Conservation (phyloP, 371 early-diverging fungal genomes). For the Nematocida displodere region DNA sequence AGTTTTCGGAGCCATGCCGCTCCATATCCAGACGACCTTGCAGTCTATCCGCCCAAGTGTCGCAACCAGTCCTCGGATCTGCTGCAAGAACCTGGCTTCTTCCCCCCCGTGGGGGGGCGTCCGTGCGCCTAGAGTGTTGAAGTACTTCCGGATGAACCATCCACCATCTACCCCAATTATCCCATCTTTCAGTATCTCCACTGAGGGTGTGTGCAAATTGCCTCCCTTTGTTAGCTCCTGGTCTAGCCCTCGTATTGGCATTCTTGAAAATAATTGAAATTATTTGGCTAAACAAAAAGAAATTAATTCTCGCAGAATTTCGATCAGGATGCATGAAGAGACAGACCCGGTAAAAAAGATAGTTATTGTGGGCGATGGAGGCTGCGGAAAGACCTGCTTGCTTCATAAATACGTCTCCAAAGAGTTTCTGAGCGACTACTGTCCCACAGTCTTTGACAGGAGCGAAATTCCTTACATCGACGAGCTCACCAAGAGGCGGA, state of each 20-base stretch:
- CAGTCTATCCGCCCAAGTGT: slow-evolving; percentile 9
- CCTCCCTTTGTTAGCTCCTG: slow-evolving; percentile 29
- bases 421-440: slow-evolving; percentile 85
- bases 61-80: background rate
- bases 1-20: slow-evolving; percentile 52
- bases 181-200: slow-evolving; percentile 47
- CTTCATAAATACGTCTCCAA: slow-evolving; percentile 87
- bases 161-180: slow-evolving; percentile 60
- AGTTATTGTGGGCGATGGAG: slow-evolving; percentile 58
- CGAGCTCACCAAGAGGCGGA: background rate
- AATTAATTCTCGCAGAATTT: slow-evolving; percentile 31
- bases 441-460: slow-evolving; percentile 67
- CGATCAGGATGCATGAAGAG: too few relatives aligned
- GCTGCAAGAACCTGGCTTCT: slow-evolving; percentile 13
- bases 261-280: slow-evolving; percentile 51
- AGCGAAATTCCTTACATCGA: slow-evolving; percentile 26
- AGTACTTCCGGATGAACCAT: slow-evolving; percentile 63
- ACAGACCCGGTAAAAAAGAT: slow-evolving; percentile 50
- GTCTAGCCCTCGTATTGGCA: slow-evolving; percentile 63
- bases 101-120: slow-evolving; percentile 19
- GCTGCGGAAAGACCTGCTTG: slow-evolving; percentile 80
- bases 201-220: slow-evolving; percentile 15
- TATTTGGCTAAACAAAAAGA: slow-evolving; percentile 37
- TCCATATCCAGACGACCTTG: slow-evolving; percentile 63
- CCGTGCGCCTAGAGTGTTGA: background rate